Percentiles rank a stretch among this genome's conserved stretches.
phyloP scores from a whole-genome alignment of 805 yeast species.

The Zygoascus flipseniorum region DNA sequence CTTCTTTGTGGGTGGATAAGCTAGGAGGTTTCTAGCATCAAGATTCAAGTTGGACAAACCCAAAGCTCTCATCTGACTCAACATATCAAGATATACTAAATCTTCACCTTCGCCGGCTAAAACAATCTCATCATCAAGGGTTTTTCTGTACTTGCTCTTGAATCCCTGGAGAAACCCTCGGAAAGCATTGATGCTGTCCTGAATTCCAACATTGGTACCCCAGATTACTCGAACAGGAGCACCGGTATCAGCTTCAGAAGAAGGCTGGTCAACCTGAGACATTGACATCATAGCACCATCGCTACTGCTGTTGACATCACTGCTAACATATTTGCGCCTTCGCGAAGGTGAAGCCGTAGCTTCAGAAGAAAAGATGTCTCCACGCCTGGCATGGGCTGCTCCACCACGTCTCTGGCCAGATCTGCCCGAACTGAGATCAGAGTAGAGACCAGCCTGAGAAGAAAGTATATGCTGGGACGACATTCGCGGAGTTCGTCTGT shows the following conservation, averaged over 20 bases:
- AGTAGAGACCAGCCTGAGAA: constrained; percentile 10
- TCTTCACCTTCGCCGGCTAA: constrained; percentile 56
- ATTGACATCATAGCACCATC: constrained; percentile 7
- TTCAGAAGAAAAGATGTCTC: constrained; percentile 70
- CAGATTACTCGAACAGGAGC: constrained; percentile 90
- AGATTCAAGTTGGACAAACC: constrained; percentile 78
- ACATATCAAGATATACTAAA: constrained; percentile 60
- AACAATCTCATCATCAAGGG: constrained; percentile 22
- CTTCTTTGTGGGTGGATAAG: constrained; percentile 67
- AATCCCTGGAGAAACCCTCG: constrained; percentile 78
- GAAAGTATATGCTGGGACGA: constrained; percentile 5
- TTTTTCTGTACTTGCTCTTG: constrained; percentile 59
- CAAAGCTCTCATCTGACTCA: constrained; percentile 64
- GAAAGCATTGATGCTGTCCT: constrained; percentile 73
- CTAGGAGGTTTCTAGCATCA: constrained; percentile 71
- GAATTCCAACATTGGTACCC: constrained; percentile 96
- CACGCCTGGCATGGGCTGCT: constrained; percentile 46
- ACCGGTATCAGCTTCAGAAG: constrained; percentile 32
- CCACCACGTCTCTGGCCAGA: constrained; percentile 19
- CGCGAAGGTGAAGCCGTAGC: constrained; percentile 58
- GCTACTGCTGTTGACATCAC: constrained; percentile 25
- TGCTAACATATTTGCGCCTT: constrained; percentile 38
- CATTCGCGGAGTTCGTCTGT: constrained; percentile 2
- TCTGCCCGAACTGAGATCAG: constrained; percentile 16
- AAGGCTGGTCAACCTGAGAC: constrained; percentile 11